These are phyloP conservation scores for Styphnolobium japonicum DNA, from an alignment of 306 rosid genomes.

Conservation along the genomic window DNA sequence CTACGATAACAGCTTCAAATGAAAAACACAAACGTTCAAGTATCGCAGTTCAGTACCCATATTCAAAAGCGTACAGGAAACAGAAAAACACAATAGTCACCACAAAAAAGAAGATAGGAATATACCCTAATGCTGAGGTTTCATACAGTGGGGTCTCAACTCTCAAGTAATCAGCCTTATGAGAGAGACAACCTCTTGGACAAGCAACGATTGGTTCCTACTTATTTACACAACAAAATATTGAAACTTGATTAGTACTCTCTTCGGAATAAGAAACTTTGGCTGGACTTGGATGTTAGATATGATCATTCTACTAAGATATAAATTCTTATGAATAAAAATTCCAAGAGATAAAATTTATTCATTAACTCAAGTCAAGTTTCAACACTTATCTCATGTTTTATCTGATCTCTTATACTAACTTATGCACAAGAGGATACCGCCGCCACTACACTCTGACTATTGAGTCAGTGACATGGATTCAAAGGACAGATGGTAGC, in stretches of 20 bases:
- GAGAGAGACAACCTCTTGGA: not conserved
- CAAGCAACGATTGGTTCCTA: constrained; percentile 8
- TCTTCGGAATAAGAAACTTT: not conserved
- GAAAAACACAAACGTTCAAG: not conserved
- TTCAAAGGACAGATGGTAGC: not conserved
- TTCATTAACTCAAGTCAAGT: not conserved
- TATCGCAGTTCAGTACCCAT: not conserved
- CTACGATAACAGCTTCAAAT: not conserved
- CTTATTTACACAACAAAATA: not conserved
- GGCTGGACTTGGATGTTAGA: not conserved
- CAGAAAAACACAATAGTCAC: not conserved
- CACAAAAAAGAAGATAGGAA: not conserved
- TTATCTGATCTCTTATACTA: not conserved
- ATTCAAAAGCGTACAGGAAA: not conserved
- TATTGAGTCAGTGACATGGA: not conserved
- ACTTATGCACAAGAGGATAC: not conserved
- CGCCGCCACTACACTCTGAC: not conserved
- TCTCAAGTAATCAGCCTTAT: not conserved
- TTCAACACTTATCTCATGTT: not conserved
- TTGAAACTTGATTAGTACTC: not conserved
- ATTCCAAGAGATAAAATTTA: not conserved
- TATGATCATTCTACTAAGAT: not conserved
- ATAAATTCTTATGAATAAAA: not conserved
- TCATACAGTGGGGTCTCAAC: constrained; percentile 6
- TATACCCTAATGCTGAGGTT: not conserved